Conservation (phyloP, 176 grass and related monocot genomes). For the Oropetium thomaeum region DNA sequence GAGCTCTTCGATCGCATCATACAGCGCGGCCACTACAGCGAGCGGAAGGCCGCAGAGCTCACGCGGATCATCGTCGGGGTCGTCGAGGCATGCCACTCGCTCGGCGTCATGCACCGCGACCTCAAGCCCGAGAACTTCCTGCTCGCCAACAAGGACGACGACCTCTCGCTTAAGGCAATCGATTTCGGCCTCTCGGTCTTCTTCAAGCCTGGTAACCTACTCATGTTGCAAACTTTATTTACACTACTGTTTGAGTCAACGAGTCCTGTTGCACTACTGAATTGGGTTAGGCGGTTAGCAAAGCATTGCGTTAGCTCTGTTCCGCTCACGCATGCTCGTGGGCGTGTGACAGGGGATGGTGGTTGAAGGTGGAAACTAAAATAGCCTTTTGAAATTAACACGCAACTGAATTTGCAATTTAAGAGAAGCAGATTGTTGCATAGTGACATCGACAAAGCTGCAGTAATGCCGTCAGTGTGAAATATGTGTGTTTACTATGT, state of each 20-base stretch:
- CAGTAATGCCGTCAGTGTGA: not conserved
- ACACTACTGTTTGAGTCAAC: not conserved
- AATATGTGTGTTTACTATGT: not conserved
- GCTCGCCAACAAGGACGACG: conserved; percentile 79
- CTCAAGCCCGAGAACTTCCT: conserved; percentile 99
- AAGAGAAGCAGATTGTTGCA: not conserved
- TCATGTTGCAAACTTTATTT: not conserved
- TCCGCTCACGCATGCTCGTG: not conserved
- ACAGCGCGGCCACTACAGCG: conserved; percentile 89
- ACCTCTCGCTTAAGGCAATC: conserved; percentile 89
- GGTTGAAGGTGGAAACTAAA: not conserved
- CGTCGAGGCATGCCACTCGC: conserved; percentile 95
- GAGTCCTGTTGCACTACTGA: not conserved
- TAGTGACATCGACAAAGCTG: not conserved
- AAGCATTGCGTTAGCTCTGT: not conserved
- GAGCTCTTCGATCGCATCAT: conserved; percentile 99
- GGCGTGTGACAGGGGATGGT: not conserved
- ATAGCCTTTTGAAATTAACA: not conserved
- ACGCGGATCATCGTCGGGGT: conserved; percentile 89
- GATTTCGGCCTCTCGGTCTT: conserved; percentile 98
- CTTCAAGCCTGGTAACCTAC: conserved; percentile 82
- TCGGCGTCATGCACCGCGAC: conserved; percentile 96
- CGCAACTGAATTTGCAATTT: not conserved
- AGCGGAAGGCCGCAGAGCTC: conserved; percentile 92
- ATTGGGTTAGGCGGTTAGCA: not conserved